These are phyloP conservation scores for Helianthus tuberosus DNA, from an alignment of 129 eudicot genomes.

Conservation along the genomic window DNA sequence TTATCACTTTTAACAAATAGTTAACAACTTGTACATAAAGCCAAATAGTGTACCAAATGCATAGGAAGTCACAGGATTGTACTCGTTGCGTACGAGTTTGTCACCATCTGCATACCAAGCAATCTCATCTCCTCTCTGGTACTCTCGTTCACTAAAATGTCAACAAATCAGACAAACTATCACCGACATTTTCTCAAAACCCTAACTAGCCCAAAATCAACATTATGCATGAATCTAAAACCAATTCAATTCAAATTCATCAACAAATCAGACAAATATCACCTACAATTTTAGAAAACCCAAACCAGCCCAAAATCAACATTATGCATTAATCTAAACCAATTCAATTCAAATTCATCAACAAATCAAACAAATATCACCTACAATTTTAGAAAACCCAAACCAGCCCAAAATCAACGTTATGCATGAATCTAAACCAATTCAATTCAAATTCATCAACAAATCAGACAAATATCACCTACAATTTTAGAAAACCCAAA, in stretches of 20 bases:
- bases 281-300: slow-evolving; percentile 36
- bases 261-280: slow-evolving; percentile 24
- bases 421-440: slow-evolving; percentile 14
- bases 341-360: slow-evolving; percentile 30
- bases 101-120: slow-evolving; percentile 94
- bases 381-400: no score
- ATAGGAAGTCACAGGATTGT: slow-evolving; percentile 82
- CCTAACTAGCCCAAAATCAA: slow-evolving; percentile 33
- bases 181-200: slow-evolving; percentile 29
- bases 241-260: slow-evolving; percentile 25
- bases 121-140: slow-evolving; percentile 81
- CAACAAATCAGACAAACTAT: slow-evolving; percentile 23
- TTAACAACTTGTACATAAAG: neutral
- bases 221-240: slow-evolving; percentile 11
- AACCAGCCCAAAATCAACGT: slow-evolving; percentile 18
- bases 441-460: slow-evolving; percentile 25
- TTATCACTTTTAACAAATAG: neutral
- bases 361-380: no score
- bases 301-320: slow-evolving; percentile 27
- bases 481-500: slow-evolving; percentile 42
- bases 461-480: slow-evolving; percentile 22
- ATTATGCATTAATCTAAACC: slow-evolving; percentile 11
- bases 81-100: slow-evolving; percentile 84
- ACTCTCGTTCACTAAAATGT: slow-evolving; percentile 78
- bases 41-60: slow-evolving; percentile 68